Conservation (phyloP, 108 stramenopile species). For the Mediolabrus comicus region DNA sequence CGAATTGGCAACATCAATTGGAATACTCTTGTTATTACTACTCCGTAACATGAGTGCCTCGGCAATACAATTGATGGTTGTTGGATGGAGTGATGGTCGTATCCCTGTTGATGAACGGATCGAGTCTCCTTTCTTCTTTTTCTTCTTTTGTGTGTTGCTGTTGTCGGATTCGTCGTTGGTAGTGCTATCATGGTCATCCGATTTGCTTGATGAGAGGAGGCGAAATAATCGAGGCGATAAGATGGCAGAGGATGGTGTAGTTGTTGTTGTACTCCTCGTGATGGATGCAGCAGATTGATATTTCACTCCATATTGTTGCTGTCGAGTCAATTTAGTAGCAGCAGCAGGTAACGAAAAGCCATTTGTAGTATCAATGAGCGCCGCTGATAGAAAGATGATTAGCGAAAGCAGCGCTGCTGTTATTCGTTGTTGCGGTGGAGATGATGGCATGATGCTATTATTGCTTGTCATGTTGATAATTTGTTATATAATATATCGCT, state of each 20-base stretch:
- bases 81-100: slow-evolving; percentile 82
- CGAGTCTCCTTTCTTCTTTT: slow-evolving; percentile 53
- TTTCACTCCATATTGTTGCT: not conserved
- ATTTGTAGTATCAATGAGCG: not conserved
- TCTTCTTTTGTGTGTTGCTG: slow-evolving; percentile 8
- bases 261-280: too few relatives aligned
- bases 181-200: not conserved
- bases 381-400: not conserved
- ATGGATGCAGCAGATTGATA: not conserved
- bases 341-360: not conserved
- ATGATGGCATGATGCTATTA: too few relatives aligned
- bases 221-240: not conserved
- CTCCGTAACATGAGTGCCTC: slow-evolving; percentile 64
- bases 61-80: slow-evolving; percentile 79
- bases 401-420: not conserved
- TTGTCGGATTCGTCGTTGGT: too few relatives aligned
- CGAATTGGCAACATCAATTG: slow-evolving; percentile 22
- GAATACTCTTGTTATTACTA: slow-evolving; percentile 1
- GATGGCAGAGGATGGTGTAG: not conserved
- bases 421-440: too few relatives aligned
- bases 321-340: not conserved
- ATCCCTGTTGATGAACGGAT: slow-evolving; percentile 69
- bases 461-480: too few relatives aligned
- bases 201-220: not conserved
- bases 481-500: too few relatives aligned